Evolutionary conservation across 2,329 filamentous ascomycete species (phyloP).

Genomic region (Penicillium oxalicum): DNA sequence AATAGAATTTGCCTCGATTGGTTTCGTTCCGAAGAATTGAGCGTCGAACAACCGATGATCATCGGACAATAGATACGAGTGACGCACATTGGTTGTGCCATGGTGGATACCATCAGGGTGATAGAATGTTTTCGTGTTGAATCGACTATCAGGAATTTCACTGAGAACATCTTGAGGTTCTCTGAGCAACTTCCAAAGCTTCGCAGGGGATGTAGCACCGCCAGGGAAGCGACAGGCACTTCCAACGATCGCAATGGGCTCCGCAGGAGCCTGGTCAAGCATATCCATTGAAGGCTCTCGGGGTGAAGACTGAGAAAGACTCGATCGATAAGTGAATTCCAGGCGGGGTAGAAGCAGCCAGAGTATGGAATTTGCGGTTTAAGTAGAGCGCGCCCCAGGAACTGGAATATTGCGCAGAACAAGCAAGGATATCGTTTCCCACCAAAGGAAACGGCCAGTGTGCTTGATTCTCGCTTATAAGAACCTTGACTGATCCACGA

Average conservation of each 20-base stretch:
- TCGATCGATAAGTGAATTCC: conserved; percentile 4
- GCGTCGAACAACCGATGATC: conserved; percentile 23
- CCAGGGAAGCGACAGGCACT: conserved; percentile 24
- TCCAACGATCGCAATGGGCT: conserved; percentile 26
- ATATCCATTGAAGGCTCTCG: conserved; percentile 10
- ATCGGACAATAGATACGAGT: conserved; percentile 22
- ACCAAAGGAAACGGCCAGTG: no score
- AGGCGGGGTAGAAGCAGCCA: no score
- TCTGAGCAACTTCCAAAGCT: conserved; percentile 23
- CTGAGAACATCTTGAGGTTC: conserved; percentile 19
- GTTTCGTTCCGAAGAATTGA: conserved; percentile 24
- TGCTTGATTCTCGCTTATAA: neutral
- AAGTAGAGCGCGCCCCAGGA: no score
- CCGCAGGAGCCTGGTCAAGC: conserved; percentile 6
- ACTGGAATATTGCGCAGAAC: no score
- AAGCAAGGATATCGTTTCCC: no score
- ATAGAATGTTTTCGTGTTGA: conserved; percentile 20
- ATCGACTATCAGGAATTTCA: conserved; percentile 18
- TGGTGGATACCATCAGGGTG: conserved; percentile 20
- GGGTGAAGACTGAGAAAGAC: conserved; percentile 1
- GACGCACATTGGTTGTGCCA: conserved; percentile 22
- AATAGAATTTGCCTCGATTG: conserved; percentile 26
- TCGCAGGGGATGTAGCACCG: conserved; percentile 17
- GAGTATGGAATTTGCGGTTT: no score
- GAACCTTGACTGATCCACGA: conserved; percentile 2